Evolutionary conservation across 768 basidiomycete genomes (phyloP).

Genomic region (Trametes cubensis): DNA sequence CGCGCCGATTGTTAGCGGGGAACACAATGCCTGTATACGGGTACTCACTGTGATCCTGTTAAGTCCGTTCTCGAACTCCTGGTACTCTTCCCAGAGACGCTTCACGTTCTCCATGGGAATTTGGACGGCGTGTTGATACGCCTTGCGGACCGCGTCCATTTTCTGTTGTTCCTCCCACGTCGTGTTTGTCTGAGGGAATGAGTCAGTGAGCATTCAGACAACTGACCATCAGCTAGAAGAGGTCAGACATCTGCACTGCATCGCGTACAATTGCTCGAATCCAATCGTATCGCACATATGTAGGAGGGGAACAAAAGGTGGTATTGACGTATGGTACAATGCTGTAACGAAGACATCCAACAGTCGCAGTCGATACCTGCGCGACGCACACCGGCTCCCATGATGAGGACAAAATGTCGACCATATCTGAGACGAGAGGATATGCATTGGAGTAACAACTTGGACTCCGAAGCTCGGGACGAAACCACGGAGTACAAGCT

Average conservation of each 20-base stretch:
- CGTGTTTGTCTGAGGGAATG: conserved; percentile 54
- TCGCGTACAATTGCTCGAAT: background rate
- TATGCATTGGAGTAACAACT: too few relatives aligned
- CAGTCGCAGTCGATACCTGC: background rate
- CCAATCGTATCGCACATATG: background rate
- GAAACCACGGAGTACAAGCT: too few relatives aligned
- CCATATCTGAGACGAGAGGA: too few relatives aligned
- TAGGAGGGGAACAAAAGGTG: background rate
- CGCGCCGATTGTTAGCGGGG: background rate
- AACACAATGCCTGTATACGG: background rate
- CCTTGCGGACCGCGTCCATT: conserved; percentile 89
- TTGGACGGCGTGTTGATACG: conserved; percentile 92
- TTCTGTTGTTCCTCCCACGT: conserved; percentile 97
- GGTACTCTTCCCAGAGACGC: conserved; percentile 89
- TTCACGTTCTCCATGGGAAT: conserved; percentile 95
- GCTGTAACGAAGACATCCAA: background rate
- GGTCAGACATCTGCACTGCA: background rate
- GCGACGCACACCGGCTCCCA: background rate
- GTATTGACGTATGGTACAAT: conserved; percentile 3
- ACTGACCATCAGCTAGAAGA: background rate
- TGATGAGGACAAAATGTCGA: too few relatives aligned
- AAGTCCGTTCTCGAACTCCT: conserved; percentile 85
- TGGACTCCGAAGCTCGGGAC: too few relatives aligned
- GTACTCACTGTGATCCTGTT: conserved; percentile 78
- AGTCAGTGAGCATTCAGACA: background rate